Base-by-base conservation (phyloP, 768 basidiomycete genomes). In the Auricularia auricula-judae region DNA sequence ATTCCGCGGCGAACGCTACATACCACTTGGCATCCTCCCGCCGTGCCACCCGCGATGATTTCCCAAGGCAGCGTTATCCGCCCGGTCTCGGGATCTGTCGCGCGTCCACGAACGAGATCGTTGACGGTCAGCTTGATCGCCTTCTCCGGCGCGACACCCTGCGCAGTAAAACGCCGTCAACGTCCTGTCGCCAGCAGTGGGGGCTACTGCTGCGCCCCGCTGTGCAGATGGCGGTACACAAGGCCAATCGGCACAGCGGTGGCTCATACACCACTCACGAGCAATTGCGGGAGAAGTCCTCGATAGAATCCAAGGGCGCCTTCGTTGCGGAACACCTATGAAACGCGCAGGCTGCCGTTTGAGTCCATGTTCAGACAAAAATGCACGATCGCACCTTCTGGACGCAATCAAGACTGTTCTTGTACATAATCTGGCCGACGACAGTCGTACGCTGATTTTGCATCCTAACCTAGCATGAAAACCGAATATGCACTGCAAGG, bases 101-200 rank as follows among this genome's bases (percentile, higher is more conserved):
- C 86, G 62, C 84, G 83, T 33, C 84, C 80, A 39, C 97, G 86
- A 29, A 99, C 81, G 64, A 96, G 76, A 72, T 97, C 96, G 77
- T 98, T 98, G 60, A 99, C 89, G 2, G 97, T 97, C 66, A 99
- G 77, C 74, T 99, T 99, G 76, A 99, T 97, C 11, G 97, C 97
- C 78, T 97, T 97, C 75, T 97, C 93, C 11, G 93, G 93, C 39
- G 93, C 93, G 61, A 97, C 92, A 66, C 93, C 93, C 93, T 95
- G 67, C 60, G 62, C 59, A 39, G 34, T 42, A 7, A 42, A 42
- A 42, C 39, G 39, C 39, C 39, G 39, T 42, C 39, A 42, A 42
- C 39, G 8, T 42, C 39, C 39, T 14, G 39, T 42, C 12, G 39
- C 8, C 39, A 42, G 39, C 39, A 29, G 29, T 42, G 39, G 39